Evolutionary conservation across 805 yeast genomes (phyloP), one percentile per base, ranked within the genome.

Genomic region (Lachancea waltii): DNA sequence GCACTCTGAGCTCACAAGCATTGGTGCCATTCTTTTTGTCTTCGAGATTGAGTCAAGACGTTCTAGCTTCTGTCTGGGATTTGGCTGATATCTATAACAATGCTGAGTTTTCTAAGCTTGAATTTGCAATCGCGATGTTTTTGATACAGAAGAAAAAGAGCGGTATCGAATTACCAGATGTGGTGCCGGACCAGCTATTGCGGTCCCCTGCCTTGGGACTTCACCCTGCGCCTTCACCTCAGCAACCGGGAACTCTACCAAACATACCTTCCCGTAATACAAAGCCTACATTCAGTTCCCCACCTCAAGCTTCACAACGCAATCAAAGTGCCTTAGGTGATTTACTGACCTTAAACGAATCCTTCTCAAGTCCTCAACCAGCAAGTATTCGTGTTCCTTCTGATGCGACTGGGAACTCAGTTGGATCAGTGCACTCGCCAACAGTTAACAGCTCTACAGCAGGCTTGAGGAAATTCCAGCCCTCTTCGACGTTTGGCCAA

Each of bases 71-170:
- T 17, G 79, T 90, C 30, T 92, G 99, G 99, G 98, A 92, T 62
- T 69, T 92, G 49, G 77, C 97, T 7, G 97, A 92, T 58, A 72
- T 86, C 45, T 82, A 85, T 48, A 86, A 86, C 60, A 77, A 84
- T 30, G 97, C 96, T 18, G 72, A 72, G 29, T 86, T 92, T 54
- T 72, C 85, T 34, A 77, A 73, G 51, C 69, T 76, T 47, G 98
- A 92, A 59, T 92, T 92, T 60, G 79, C 94, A 3, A 81, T 92
- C 54, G 97, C 97, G 13, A 81, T 92, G 85, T 90, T 81, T 56
- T 72, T 92, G 48, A 92, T 92, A 7, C 94, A 87, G 62, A 84
- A 81, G 61, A 81, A 75, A 52, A 68, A 89, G 42, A 72, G 83
- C 2, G 97, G 97, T 14, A 68, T 68, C 25, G 78, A 74, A 19